Conservation (phyloP, 768 basidiomycete species). For the Pisolithus marmoratus region DNA sequence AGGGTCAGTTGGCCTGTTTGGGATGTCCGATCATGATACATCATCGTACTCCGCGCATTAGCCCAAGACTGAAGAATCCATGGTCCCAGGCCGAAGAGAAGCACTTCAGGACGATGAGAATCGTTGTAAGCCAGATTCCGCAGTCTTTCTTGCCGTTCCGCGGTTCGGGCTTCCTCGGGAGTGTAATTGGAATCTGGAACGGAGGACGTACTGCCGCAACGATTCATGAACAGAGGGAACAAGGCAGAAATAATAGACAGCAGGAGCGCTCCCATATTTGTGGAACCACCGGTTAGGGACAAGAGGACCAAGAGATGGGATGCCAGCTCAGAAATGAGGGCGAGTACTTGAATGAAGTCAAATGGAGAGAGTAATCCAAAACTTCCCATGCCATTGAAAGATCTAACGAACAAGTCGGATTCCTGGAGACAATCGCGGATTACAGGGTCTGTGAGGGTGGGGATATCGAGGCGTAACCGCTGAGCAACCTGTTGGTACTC, state of each 20-base stretch:
- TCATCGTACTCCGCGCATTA: conserved; percentile 50
- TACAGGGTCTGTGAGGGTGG: conserved; percentile 67
- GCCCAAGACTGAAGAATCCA: conserved; percentile 84
- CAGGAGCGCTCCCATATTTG: conserved; percentile 51
- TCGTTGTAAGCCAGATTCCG: conserved; percentile 73
- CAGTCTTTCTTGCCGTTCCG: conserved; percentile 70
- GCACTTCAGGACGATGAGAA: conserved; percentile 70
- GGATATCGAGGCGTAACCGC: conserved; percentile 70
- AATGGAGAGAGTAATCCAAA: conserved; percentile 79
- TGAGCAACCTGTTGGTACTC: conserved; percentile 78
- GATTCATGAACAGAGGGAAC: conserved; percentile 54
- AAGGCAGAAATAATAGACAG: conserved; percentile 57
- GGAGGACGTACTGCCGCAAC: conserved; percentile 38
- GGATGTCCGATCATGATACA: conserved; percentile 48
- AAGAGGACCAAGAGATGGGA: conserved; percentile 67
- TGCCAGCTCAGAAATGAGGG: conserved; percentile 62
- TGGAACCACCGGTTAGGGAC: conserved; percentile 50
- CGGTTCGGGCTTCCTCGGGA: conserved; percentile 54
- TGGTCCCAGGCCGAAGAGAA: conserved; percentile 75
- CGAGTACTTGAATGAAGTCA: conserved; percentile 70
- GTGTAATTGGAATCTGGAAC: conserved; percentile 42
- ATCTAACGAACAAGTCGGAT: conserved; percentile 79
- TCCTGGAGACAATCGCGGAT: conserved; percentile 79
- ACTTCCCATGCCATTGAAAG: conserved; percentile 65
- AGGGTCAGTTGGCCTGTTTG: conserved; percentile 33